Evolutionary conservation across 1,284 basidiomycete genomes (phyloP), one percentile per base, ranked within the genome.

Genomic region (Schizophyllum amplum): DNA sequence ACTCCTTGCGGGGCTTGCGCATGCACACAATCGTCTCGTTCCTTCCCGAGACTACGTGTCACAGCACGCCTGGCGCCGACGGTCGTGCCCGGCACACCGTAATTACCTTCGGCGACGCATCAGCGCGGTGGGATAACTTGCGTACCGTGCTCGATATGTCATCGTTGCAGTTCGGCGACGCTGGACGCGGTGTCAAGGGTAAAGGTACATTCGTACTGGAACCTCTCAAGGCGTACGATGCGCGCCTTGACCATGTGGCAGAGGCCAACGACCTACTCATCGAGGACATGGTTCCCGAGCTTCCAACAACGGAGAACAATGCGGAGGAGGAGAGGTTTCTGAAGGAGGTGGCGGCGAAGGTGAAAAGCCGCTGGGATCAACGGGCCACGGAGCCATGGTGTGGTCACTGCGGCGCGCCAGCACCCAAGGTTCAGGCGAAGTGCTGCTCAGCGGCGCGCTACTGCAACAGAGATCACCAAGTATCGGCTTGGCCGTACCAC

Each of bases 161-260:
- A 0, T 67, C 68, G 4, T 62, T 72, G 50, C 69, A 72, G 58
- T 70, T 70, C 57, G 70, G 70, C 20, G 66, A 68, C 25, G 63
- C 59, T 1, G 69, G 70, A 1, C 65, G 70, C 3, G 69, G 70
- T 7, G 55, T 60, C 4, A 63, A 66, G 53, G 67, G 66, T 1
- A 63, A 62, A 20, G 61, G 66, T 5, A 51, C 64, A 3, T 68
- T 71, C 57, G 64, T 66, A 4, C 59, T 72, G 7, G 69, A 72
- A 25, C 59, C 63, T 5, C 48, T 65, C 1, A 51, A 62, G 2
- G 55, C 62, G 24, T 70, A 65, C 52, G 52, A 59, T 22, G 55
- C 52, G 4, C 62, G 65, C 4, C 46, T 70, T 4, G 55, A 61
- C 46, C 60, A 51, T 25, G 58, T 66, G 13, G 65, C 65, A 5